Evolutionary conservation across 352 stramenopile species (phyloP).

Genomic region (Peronospora destructor): DNA sequence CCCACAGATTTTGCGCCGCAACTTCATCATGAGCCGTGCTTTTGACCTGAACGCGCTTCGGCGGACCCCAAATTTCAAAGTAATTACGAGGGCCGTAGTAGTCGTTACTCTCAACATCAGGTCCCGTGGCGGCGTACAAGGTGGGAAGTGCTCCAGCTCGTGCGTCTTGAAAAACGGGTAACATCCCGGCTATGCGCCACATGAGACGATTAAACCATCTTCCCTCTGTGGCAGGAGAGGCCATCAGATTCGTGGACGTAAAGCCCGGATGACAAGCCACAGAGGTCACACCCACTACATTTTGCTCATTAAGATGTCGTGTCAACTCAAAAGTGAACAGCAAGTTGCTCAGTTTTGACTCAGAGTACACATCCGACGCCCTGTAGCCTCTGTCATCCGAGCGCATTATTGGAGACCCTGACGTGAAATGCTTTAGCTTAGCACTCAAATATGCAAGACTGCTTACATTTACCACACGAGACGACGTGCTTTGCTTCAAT

Average conservation of each 20-base stretch:
- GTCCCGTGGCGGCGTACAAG: constrained; percentile 33
- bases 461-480: constrained; percentile 25
- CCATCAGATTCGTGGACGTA: constrained; percentile 8
- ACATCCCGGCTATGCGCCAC: neutral
- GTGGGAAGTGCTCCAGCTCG: constrained; percentile 30
- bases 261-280: constrained; percentile 37
- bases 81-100: constrained; percentile 41
- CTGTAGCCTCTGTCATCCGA: constrained; percentile 15
- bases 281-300: constrained; percentile 18
- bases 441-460: constrained; percentile 28
- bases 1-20: constrained; percentile 18
- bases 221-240: constrained; percentile 10
- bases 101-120: constrained; percentile 27
- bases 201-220: constrained; percentile 6
- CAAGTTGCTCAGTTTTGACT: constrained; percentile 50
- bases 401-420: constrained; percentile 13
- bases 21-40: constrained; percentile 9
- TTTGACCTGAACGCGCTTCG: constrained; percentile 19
- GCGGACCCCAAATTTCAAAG: constrained; percentile 28
- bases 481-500: constrained; percentile 26
- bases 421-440: constrained; percentile 12
- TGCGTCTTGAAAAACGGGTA: constrained; percentile 16
- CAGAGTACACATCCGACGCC: constrained; percentile 24
- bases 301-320: constrained; percentile 20
- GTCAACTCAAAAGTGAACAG: constrained; percentile 46